Evolutionary conservation across 768 basidiomycete genomes (phyloP), one percentile per base, ranked within the genome.

Genomic region (Mycena latifolia): DNA sequence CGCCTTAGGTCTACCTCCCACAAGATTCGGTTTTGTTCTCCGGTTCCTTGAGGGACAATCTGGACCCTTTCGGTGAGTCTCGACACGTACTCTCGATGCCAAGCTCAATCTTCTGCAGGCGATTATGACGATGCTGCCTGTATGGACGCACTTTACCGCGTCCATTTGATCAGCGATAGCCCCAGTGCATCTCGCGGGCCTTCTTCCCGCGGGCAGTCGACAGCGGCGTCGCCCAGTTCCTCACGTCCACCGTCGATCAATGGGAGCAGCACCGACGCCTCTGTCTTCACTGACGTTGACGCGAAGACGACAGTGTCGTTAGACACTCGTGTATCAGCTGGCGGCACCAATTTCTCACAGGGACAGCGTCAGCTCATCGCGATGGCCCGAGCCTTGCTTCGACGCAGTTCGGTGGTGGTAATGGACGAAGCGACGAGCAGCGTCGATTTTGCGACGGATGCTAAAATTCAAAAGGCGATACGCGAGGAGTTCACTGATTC

Each of bases 331-430:
- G 91, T 97, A 11, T 93, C 93, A 0, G 84, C 93, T 0, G 95
- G 95, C 0, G 95, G 95, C 0, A 84, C 89, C 31, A 97, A 98
- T 79, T 96, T 98, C 77, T 96, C 93, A 1, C 93, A 95, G 64
- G 96, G 96, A 12, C 95, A 98, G 74, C 77, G 95, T 12, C 96
- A 98, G 72, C 79, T 95, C 18, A 92, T 95, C 57, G 91, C 93
- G 1, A 91, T 95, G 91, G 94, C 93, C 0, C 85, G 94, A 7
- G 93, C 94, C 0, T 79, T 95, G 24, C 80, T 94, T 31, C 81
- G 92, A 20, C 84, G 87, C 9, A 92, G 89, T 72, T 79, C 89
- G 15, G 87, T 95, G 68, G 89, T 95, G 55, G 86, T 95, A 18
- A 79, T 94, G 41, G 94, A 93, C 67, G 93, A 94, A 71, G 93